Evolutionary conservation across 2,329 filamentous ascomycete genomes (phyloP).

Genomic region (Neofusicoccum kwambonambiense): DNA sequence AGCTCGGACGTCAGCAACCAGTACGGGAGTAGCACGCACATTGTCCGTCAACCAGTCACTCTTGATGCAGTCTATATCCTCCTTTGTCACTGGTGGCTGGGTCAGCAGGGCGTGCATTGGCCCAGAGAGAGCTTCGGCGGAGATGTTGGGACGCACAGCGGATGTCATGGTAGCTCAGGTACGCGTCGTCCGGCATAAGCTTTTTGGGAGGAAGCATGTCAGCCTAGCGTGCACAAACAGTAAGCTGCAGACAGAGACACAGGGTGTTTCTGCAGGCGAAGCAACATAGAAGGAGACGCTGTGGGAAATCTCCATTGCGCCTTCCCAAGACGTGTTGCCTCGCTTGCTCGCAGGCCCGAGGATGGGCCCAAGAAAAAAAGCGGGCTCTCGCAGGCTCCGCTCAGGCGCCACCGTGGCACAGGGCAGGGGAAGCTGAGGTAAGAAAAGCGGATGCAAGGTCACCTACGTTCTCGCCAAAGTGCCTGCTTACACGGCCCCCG

Average conservation of each 20-base stretch:
- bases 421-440: neutral
- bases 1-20: conserved; percentile 13
- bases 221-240: conserved; percentile 22
- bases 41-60: conserved; percentile 97
- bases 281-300: neutral
- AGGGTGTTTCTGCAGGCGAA: neutral
- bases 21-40: conserved; percentile 50
- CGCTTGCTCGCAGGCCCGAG: too few relatives aligned
- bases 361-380: neutral
- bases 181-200: conserved; percentile 64
- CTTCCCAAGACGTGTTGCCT: too few relatives aligned
- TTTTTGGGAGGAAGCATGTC: conserved; percentile 25
- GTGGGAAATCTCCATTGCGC: neutral
- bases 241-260: neutral
- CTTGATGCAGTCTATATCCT: conserved; percentile 85
- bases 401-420: neutral
- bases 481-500: conserved; percentile 50
- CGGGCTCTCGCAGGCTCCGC: conserved; percentile 5
- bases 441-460: conserved; percentile 20
- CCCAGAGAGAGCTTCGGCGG: neutral
- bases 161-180: conserved; percentile 67
- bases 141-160: conserved; percentile 47
- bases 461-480: conserved; percentile 52
- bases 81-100: conserved; percentile 66
- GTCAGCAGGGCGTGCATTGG: neutral